Percentiles rank a stretch among this genome's conserved stretches.
Evolutionary conservation across 148 eudicot genomes (phyloP).

Genomic region (Spergularia marina): DNA sequence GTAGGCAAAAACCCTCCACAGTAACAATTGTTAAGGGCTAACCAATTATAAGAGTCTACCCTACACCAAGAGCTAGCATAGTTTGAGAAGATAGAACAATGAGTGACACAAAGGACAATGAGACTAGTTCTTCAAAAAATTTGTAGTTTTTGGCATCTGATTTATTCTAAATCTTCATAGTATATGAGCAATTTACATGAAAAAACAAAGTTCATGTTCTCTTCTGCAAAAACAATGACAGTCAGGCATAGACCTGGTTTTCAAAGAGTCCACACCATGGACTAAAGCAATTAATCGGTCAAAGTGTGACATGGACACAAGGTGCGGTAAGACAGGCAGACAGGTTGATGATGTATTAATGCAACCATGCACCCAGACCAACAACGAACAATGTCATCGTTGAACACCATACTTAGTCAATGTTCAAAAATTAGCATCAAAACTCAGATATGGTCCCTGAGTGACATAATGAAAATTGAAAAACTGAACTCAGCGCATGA

Average conservation of each 20-base stretch:
- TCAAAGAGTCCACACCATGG: too few relatives aligned
- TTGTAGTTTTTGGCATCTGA: not conserved
- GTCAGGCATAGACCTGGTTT: too few relatives aligned
- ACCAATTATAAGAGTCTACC: too few relatives aligned
- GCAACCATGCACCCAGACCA: not conserved
- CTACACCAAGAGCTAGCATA: too few relatives aligned
- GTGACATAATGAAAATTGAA: not conserved
- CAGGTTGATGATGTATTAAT: not conserved
- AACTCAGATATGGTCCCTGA: not conserved
- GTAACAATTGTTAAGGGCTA: not conserved
- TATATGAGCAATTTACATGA: not conserved
- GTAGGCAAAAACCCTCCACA: too few relatives aligned
- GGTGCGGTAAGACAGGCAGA: not conserved
- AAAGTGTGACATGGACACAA: not conserved
- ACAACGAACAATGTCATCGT: not conserved
- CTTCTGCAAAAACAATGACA: too few relatives aligned
- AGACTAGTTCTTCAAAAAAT: too few relatives aligned
- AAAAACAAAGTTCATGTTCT: too few relatives aligned
- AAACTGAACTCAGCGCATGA: not conserved
- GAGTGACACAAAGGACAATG: too few relatives aligned
- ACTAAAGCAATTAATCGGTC: not conserved
- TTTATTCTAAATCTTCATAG: not conserved
- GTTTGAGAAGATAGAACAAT: too few relatives aligned
- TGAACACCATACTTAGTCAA: not conserved
- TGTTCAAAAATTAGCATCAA: not conserved